Evolutionary conservation across 1,284 basidiomycete species (phyloP).

Genomic region (Sutorius eximius): DNA sequence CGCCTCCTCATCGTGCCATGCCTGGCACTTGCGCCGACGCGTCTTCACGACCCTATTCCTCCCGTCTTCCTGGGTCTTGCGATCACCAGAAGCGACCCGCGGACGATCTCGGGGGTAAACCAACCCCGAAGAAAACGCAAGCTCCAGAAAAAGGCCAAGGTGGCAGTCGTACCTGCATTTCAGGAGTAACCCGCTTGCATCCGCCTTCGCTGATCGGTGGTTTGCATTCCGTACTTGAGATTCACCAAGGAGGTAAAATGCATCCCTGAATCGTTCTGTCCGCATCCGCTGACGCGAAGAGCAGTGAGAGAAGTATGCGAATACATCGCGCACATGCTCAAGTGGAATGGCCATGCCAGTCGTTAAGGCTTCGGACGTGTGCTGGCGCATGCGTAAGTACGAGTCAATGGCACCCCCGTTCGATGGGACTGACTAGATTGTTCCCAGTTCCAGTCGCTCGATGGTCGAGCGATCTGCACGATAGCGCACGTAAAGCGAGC

Average conservation of each 20-base stretch:
- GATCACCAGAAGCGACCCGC: not conserved
- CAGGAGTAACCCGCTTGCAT: no score
- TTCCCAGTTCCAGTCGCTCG: not conserved
- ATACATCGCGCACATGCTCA: not conserved
- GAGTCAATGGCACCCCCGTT: not conserved
- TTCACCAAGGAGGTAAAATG: not conserved
- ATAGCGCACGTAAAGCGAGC: not conserved
- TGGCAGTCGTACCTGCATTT: not conserved
- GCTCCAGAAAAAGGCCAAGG: no score
- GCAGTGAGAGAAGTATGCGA: not conserved
- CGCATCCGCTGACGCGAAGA: not conserved
- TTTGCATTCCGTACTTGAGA: not conserved
- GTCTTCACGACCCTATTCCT: not conserved
- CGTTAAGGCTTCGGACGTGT: not conserved
- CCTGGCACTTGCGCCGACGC: not conserved
- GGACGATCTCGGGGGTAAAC: no score
- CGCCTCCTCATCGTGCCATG: rapidly evolving
- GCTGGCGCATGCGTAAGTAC: not conserved
- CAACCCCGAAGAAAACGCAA: not conserved
- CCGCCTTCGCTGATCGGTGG: not conserved
- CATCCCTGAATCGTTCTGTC: not conserved
- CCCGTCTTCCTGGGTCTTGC: no score
- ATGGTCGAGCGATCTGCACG: not conserved
- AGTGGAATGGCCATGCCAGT: not conserved
- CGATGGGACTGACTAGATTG: not conserved